Percentiles rank a stretch among this genome's conserved stretches.
Conservation (phyloP, 1,139 yeast species). For the Hansenula lynferdii region DNA sequence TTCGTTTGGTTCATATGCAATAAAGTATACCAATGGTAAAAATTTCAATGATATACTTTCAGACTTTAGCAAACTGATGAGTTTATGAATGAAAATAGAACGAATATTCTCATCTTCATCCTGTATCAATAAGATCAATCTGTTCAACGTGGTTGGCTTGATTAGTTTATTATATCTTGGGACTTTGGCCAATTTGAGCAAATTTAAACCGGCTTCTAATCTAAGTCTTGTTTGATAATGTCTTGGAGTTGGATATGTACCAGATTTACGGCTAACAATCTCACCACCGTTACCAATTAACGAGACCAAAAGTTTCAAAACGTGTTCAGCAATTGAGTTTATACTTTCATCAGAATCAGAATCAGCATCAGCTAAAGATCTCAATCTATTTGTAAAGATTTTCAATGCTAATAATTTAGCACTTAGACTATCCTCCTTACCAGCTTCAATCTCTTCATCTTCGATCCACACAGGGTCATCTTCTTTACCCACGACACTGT, state of each 20-base stretch:
- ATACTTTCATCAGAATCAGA: constrained; percentile 28
- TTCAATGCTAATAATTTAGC: constrained; percentile 53
- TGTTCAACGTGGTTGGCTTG: constrained; percentile 45
- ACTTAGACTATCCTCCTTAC: constrained; percentile 27
- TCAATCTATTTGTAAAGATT: constrained; percentile 60
- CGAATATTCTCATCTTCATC: constrained; percentile 65
- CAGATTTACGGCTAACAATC: constrained; percentile 45
- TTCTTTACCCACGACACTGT: constrained; percentile 29
- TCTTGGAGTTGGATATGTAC: constrained; percentile 58
- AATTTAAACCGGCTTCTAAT: constrained; percentile 59
- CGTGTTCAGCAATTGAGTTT: constrained; percentile 48
- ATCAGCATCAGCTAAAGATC: constrained; percentile 34
- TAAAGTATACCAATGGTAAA: constrained; percentile 62
- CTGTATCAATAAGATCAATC: constrained; percentile 56
- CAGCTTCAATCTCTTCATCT: constrained; percentile 36
- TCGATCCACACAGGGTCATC: constrained; percentile 44
- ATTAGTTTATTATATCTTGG: constrained; percentile 51
- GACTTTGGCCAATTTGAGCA: constrained; percentile 60
- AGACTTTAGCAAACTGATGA: constrained; percentile 49
- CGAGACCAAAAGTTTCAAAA: constrained; percentile 61
- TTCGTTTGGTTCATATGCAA: constrained; percentile 68
- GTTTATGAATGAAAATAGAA: constrained; percentile 39
- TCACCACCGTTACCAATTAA: constrained; percentile 82
- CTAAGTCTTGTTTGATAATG: constrained; percentile 57
- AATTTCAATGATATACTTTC: constrained; percentile 60